Evolutionary conservation across 2,329 filamentous ascomycete genomes (phyloP).

Genomic region (Fusarium incarnatum): DNA sequence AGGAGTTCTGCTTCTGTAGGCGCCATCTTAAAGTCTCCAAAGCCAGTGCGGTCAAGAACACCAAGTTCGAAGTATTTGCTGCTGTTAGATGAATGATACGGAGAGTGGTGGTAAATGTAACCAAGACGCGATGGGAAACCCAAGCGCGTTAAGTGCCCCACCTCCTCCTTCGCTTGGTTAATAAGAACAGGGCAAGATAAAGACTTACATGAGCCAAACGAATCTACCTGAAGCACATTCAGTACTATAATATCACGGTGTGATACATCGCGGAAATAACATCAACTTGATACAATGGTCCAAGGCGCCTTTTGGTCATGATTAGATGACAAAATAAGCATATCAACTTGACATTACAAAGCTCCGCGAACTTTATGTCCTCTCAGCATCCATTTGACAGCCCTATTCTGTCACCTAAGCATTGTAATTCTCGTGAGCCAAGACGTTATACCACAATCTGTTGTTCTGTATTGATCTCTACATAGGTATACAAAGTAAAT

Average conservation of each 20-base stretch:
- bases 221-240: background rate
- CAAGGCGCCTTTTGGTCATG: background rate
- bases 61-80: background rate
- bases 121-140: constrained; percentile 33
- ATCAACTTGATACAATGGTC: background rate
- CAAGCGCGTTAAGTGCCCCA: constrained; percentile 43
- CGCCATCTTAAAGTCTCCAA: constrained; percentile 64
- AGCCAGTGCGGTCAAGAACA: no score
- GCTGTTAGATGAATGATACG: background rate
- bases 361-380: background rate
- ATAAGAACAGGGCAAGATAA: background rate
- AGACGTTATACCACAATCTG: background rate
- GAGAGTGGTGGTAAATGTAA: background rate
- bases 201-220: background rate
- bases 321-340: background rate
- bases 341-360: background rate
- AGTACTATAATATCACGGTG: background rate
- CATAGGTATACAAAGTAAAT: background rate
- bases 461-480: background rate
- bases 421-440: background rate
- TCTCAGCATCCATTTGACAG: background rate
- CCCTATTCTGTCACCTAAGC: background rate
- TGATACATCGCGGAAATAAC: background rate
- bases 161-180: background rate
- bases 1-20: constrained; percentile 81